phyloP scores from a whole-genome alignment of 176 grass and related monocot species.

The Cocos nucifera region DNA sequence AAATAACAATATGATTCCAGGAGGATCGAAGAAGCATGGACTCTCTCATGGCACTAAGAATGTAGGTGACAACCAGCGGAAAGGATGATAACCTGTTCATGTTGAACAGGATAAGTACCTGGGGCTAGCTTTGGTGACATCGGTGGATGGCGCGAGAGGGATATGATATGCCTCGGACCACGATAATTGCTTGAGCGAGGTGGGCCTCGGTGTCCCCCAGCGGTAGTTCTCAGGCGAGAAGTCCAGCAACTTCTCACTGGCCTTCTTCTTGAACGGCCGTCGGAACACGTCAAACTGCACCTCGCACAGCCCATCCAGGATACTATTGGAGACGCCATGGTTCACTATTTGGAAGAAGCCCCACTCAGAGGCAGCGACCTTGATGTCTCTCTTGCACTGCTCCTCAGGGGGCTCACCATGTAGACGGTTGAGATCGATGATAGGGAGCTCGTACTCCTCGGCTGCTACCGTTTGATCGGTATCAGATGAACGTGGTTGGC shows the following conservation, averaged over 20 bases:
- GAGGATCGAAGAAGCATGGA: too few species aligned
- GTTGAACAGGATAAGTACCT: conserved; percentile 11
- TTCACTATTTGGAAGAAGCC: conserved; percentile 78
- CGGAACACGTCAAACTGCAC: conserved; percentile 38
- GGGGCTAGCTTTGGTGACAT: not conserved
- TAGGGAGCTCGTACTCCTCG: conserved; percentile 22
- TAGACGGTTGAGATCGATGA: conserved; percentile 32
- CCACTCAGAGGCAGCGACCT: conserved; percentile 53
- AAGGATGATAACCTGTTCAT: too few species aligned
- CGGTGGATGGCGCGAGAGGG: conserved; percentile 11
- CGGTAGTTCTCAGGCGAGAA: conserved; percentile 56
- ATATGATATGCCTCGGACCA: conserved; percentile 96
- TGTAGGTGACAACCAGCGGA: too few species aligned
- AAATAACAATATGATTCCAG: too few species aligned
- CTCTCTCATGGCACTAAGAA: too few species aligned
- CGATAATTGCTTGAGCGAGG: conserved; percentile 43
- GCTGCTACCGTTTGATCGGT: too few species aligned
- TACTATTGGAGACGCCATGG: conserved; percentile 38
- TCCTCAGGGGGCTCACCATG: not conserved
- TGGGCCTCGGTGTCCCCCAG: conserved; percentile 60
- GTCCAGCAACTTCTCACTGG: conserved; percentile 25
- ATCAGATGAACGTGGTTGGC: too few species aligned
- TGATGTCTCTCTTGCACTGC: conserved; percentile 38
- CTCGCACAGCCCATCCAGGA: conserved; percentile 26
- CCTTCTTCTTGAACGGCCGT: conserved; percentile 43